Evolutionary conservation across 1,284 basidiomycete species (phyloP), one percentile per base, ranked within the genome.

Genomic region (Trichosporon sp.): DNA sequence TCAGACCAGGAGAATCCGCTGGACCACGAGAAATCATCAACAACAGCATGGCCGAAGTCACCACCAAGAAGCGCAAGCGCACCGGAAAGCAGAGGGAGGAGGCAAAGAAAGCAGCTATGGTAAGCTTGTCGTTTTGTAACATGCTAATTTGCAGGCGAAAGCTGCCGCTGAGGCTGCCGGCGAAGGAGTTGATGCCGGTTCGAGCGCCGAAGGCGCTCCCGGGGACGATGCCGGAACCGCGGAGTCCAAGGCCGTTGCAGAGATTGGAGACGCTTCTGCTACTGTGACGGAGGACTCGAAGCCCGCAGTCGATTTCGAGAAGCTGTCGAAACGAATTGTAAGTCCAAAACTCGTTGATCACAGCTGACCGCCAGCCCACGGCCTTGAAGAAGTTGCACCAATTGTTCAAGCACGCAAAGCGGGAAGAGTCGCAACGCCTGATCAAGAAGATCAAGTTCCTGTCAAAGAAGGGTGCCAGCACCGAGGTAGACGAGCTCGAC

Each of bases 381-480:
- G 78, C 72, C 2, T 62, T 81, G 21, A 81, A 80, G 64, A 73
- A 75, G 31, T 70, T 81, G 4, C 74, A 78, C 66, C 75, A 78
- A 9, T 67, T 76, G 10, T 74, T 80, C 57, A 96, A 92, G 82
- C 92, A 89, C 76, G 87, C 88, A 8, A 91, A 88, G 77, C 82
- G 86, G 0, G 91, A 91, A 69, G 94, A 96, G 80, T 85, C 87
- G 0, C 90, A 90, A 78, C 90, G 89, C 73, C 79, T 89, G 14
- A 86, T 95, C 60, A 94, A 93, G 82, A 89, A 87, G 80, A 81
- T 95, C 64, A 94, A 90, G 79, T 84, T 83, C 57, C 76, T 88
- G 67, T 67, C 62, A 82, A 84, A 74, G 77, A 81, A 59, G 65
- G 80, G 56, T 73, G 77, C 34, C 73, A 73, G 66, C 21, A 72